phyloP scores from a whole-genome alignment of 176 grass and related monocot genomes.

The Sorghum bicolor region DNA sequence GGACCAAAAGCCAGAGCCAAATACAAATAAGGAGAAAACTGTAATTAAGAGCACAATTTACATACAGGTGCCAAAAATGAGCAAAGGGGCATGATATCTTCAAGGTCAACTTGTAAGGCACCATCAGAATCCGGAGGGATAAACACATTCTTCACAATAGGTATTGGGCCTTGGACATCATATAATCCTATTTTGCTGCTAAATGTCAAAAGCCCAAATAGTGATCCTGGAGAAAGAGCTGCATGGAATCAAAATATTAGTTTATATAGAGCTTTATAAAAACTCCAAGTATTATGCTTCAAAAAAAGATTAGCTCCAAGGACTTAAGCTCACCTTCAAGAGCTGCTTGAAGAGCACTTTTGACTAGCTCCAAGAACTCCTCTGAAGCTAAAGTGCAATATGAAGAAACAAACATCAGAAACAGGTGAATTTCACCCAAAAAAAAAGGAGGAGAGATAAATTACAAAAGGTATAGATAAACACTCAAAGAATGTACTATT shows the following conservation, averaged over 20 bases:
- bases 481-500: not conserved
- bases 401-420: constrained; percentile 28
- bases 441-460: not conserved
- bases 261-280: constrained; percentile 6
- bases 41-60: not conserved
- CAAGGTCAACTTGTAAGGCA: constrained; percentile 53
- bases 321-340: constrained; percentile 73
- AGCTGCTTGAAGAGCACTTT: constrained; percentile 92
- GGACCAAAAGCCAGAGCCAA: constrained; percentile 2
- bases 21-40: constrained; percentile 18
- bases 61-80: constrained; percentile 94
- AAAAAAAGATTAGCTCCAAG: constrained; percentile 16
- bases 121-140: constrained; percentile 63
- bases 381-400: constrained; percentile 72
- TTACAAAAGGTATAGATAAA: not conserved
- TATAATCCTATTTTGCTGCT: constrained; percentile 94
- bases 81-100: constrained; percentile 88
- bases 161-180: constrained; percentile 92
- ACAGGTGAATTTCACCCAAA: constrained; percentile 18
- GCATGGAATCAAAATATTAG: constrained; percentile 42
- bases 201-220: constrained; percentile 91
- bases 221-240: constrained; percentile 84
- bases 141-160: constrained; percentile 87
- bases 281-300: not conserved
- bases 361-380: constrained; percentile 94